Conservation (phyloP, 768 basidiomycete species). For the Suillus placidus region DNA sequence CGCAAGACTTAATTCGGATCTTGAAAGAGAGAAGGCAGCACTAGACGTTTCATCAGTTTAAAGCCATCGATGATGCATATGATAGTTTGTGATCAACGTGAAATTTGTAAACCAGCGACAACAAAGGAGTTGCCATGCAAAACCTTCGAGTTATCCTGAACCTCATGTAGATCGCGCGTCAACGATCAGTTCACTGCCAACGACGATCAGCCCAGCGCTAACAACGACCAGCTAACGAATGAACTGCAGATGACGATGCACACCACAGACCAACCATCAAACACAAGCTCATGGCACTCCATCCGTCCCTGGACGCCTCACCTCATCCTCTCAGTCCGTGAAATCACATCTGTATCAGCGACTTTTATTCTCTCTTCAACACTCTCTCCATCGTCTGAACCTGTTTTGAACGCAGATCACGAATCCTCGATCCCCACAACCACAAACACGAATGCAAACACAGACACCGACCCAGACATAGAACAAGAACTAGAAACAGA, state of each 20-base stretch:
- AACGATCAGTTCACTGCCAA: background rate
- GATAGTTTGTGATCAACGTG: background rate
- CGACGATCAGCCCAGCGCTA: background rate
- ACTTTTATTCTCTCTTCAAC: constrained; percentile 74
- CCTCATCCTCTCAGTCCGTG: constrained; percentile 69
- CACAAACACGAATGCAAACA: background rate
- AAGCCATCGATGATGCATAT: background rate
- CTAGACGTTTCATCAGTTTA: background rate
- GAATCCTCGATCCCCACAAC: background rate
- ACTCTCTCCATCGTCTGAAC: constrained; percentile 28
- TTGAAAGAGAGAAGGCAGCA: background rate
- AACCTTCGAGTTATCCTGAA: background rate
- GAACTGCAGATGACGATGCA: constrained; percentile 22
- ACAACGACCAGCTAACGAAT: background rate
- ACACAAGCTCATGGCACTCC: constrained; percentile 57
- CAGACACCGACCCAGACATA: background rate
- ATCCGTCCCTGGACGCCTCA: constrained; percentile 78
- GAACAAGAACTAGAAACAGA: background rate
- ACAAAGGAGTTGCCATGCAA: background rate
- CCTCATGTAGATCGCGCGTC: background rate
- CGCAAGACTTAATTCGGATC: background rate
- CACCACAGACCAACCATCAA: constrained; percentile 16
- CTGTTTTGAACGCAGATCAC: constrained; percentile 29
- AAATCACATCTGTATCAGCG: constrained; percentile 79
- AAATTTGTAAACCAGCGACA: background rate